Evolutionary conservation across 768 basidiomycete species (phyloP), one percentile per base, ranked within the genome.

Genomic region (Russula earlei): DNA sequence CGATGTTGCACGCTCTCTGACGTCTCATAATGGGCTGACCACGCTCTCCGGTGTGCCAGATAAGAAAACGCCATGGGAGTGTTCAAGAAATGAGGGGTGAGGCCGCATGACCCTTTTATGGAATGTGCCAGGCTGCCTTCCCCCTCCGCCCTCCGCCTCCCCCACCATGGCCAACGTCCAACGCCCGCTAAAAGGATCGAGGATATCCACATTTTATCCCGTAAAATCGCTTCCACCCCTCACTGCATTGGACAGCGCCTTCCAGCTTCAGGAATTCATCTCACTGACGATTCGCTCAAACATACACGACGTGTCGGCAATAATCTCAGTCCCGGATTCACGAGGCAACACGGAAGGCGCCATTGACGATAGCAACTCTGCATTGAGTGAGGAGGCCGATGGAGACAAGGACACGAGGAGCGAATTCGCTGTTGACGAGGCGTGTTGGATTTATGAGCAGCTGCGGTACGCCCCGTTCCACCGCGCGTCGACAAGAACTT

Each of bases 261-360:
- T 95, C 67, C 91, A 95, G 66, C 78, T 95, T 7, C 91, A 95
- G 65, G 95, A 98, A 66, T 95, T 92, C 71, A 89, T 98, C 44
- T 85, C 91, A 1, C 75, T 90, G 29, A 81, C 95, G 60, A 88
- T 95, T 55, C 82, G 87, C 15, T 74, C 80, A 25, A 84, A 97
- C 71, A 86, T 91, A 0, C 91, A 94, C 70, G 87, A 96, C 67
- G 86, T 98, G 19, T 81, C 89, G 38, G 69, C 78, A 7, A 86
- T 98, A 40, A 82, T 92, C 0, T 76, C 84, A 31, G 70, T 95
- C 0, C 94, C 94, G 27, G 71, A 69, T 4, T 63, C 67, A 36
- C n/a, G 51, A 17, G 40, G 9, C 14, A 55, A 12, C n/a, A 64
- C 62, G n/a, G 63, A 63, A 58, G 55, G 31, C 65, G 67, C 41